Evolutionary conservation across 805 yeast species (phyloP), one percentile per base, ranked within the genome.

Genomic region (Saccharomyces kudriavzevii): DNA sequence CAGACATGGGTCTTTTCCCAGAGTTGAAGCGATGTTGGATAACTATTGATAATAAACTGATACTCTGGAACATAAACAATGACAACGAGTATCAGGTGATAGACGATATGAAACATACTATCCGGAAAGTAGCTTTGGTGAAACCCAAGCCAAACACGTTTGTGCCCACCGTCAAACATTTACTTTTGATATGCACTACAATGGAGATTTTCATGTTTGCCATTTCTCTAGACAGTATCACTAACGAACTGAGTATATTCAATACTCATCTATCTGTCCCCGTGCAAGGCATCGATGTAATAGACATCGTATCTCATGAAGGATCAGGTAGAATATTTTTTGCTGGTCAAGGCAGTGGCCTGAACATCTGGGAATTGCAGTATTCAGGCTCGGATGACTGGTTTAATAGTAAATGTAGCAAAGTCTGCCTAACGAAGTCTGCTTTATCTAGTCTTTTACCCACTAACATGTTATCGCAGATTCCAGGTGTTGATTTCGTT

Each of bases 21-120:
- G 90, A 86, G 54, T 77, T 94, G 29, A 80, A 82, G 56, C 81
- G 96, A 55, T 82, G 91, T 13, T 94, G 97, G 97, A 78, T 92
- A 30, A 82, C 86, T 2, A 81, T 84, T 30, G 97, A 89, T 64
- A 85, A 85, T 66, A 85, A 86, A 61, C 74, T 92, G 61, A 80
- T 87, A 31, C 76, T 95, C 25, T 94, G 98, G 98, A 85, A 90
- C 67, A 82, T 85, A 64, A 63, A 71, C 8, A 80, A 78, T 54
- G 76, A 82, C 11, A 77, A 79, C 28, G 92, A 86, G 55, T 87
- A 83, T 64, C 83, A 84, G 61, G 82, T 89, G 8, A 86, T 92
- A 50, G 97, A 89, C 66, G 95, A 86, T 58, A 79, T 90, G 57
- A 78, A 81, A 52, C 88, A 87, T 60, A 80, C 94, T 1, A 89